Evolutionary conservation across 192 early-diverging fungal species (phyloP).

Genomic region (Haplosporangium gracile): DNA sequence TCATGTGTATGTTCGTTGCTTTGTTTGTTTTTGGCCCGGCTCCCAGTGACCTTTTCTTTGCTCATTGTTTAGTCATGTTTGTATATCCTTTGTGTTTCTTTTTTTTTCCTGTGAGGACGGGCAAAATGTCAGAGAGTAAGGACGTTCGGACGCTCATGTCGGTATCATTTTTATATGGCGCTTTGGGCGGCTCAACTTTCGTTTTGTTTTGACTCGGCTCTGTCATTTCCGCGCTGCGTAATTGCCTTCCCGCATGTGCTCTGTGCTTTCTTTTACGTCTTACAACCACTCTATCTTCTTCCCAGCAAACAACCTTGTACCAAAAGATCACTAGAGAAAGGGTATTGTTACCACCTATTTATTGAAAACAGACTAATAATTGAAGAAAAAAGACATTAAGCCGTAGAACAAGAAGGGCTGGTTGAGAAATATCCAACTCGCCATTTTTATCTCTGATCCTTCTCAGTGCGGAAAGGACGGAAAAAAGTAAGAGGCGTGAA

Average conservation of each 20-base stretch:
- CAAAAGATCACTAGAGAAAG: background rate
- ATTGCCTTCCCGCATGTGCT: conserved; percentile 5
- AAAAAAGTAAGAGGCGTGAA: background rate
- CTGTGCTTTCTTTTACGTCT: background rate
- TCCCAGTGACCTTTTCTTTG: background rate
- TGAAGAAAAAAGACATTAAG: background rate
- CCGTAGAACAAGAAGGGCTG: too few species aligned
- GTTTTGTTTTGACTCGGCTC: background rate
- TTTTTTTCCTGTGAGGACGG: background rate
- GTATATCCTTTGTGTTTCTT: background rate
- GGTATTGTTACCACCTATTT: background rate
- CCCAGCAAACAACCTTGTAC: background rate
- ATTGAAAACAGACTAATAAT: background rate
- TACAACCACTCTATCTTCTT: background rate
- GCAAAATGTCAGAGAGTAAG: background rate
- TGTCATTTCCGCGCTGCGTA: conserved; percentile 1
- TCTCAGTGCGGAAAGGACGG: background rate
- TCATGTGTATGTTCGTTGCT: background rate
- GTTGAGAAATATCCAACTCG: background rate
- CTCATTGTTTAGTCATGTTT: conserved; percentile 8
- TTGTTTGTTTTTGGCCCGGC: background rate
- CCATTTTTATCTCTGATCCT: background rate
- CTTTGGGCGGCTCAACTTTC: background rate
- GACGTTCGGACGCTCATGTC: background rate
- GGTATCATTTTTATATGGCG: background rate